phyloP scores from a whole-genome alignment of 2,329 filamentous ascomycete species.

The Stachybotrys echinatus region DNA sequence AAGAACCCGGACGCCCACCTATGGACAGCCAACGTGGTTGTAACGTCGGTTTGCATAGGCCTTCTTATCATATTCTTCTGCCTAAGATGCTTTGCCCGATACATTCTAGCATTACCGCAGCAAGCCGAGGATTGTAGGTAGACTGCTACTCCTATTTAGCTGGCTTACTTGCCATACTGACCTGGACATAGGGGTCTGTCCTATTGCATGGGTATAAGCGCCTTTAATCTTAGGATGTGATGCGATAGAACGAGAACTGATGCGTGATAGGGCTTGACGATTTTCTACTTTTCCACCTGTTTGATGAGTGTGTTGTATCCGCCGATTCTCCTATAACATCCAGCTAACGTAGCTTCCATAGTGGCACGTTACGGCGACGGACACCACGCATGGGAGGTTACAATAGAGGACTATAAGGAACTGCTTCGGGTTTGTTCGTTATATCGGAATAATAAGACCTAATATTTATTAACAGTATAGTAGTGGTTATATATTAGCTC shows the following conservation, averaged over 20 bases:
- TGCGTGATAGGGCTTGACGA: neutral
- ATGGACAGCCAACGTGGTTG: neutral
- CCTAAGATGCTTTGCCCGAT: neutral
- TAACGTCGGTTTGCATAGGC: neutral
- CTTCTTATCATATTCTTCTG: neutral
- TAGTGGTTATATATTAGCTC: slow-evolving; percentile 1
- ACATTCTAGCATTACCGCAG: neutral
- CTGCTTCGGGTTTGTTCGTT: neutral
- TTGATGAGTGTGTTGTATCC: neutral
- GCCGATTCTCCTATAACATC: too few relatives aligned
- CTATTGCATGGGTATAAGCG: neutral
- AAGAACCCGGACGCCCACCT: neutral
- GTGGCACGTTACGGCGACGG: slow-evolving; percentile 1
- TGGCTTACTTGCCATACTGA: too few relatives aligned
- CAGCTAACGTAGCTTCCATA: neutral
- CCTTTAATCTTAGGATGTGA: neutral
- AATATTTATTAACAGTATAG: neutral
- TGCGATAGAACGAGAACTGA: neutral
- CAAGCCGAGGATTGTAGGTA: neutral
- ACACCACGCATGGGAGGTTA: neutral
- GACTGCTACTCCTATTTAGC: neutral
- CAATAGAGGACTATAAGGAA: neutral
- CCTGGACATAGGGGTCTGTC: neutral
- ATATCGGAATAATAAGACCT: neutral
- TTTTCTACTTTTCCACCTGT: neutral